Evolutionary conservation across 176 grass and related monocot species (phyloP).

Genomic region (Saccharum spontaneum): DNA sequence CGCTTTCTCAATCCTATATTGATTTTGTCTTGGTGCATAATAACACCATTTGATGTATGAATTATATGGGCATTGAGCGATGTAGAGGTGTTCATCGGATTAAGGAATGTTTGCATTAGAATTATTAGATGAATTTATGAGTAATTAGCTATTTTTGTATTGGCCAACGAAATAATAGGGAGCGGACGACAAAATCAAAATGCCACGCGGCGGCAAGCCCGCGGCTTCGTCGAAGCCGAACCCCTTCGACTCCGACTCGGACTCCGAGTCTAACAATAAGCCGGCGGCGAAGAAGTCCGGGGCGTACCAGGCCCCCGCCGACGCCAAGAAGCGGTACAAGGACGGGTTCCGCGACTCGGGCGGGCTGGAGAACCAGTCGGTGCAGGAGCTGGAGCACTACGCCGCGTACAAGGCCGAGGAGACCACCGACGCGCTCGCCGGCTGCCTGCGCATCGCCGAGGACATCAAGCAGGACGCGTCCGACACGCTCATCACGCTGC

Average conservation of each 20-base stretch:
- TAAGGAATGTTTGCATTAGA: not conserved
- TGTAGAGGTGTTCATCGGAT: not conserved
- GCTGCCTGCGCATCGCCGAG: constrained; percentile 65
- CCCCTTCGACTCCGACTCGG: constrained; percentile 49
- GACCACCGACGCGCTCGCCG: constrained; percentile 52
- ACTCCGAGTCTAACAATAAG: constrained; percentile 21
- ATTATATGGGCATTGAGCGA: not conserved
- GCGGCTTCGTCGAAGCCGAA: constrained; percentile 38
- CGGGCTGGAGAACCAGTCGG: constrained; percentile 61
- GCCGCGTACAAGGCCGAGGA: constrained; percentile 72
- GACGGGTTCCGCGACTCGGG: constrained; percentile 46
- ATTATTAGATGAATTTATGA: not conserved
- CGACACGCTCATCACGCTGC: constrained; percentile 52
- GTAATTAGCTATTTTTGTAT: no score
- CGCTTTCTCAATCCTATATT: not conserved
- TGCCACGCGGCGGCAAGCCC: constrained; percentile 47
- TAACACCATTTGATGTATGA: not conserved
- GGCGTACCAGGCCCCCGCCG: constrained; percentile 32
- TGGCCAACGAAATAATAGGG: not conserved
- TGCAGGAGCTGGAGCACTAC: constrained; percentile 64
- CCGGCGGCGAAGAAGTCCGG: constrained; percentile 20
- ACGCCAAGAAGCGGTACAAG: constrained; percentile 47
- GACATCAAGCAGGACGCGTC: constrained; percentile 60
- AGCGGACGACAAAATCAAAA: constrained; percentile 1
- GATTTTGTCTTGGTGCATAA: not conserved